Evolutionary conservation across 345 rosid genomes (phyloP).

Genomic region (Brassica rapa): DNA sequence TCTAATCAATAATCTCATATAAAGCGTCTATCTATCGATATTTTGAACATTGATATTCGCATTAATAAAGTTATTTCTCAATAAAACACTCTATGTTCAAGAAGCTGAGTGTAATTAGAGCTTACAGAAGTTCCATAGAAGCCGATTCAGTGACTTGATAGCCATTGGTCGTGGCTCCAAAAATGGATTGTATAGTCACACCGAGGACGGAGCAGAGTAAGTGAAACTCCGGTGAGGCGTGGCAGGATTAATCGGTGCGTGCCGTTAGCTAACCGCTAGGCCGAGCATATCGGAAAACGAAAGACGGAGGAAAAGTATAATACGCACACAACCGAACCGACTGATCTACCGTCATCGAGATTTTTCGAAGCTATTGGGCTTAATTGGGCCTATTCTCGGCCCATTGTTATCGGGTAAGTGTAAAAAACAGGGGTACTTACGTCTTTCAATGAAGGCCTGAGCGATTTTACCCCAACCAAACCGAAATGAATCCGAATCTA

Average conservation of each 20-base stretch:
- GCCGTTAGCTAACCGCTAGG: conserved; percentile 20
- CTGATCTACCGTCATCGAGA: conserved; percentile 6
- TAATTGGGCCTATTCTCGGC: neutral
- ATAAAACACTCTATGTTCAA: neutral
- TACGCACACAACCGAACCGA: neutral
- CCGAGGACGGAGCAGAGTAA: neutral
- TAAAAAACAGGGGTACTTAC: neutral
- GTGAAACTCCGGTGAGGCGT: neutral
- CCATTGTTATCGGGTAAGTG: neutral
- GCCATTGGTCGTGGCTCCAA: conserved; percentile 29
- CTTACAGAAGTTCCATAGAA: conserved; percentile 39
- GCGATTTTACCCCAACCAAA: no score
- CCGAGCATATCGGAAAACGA: conserved; percentile 25
- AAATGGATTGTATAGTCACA: conserved; percentile 1
- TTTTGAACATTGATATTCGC: neutral
- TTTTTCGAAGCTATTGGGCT: neutral
- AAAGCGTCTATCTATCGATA: no score
- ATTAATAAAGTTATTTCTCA: neutral
- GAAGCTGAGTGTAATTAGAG: neutral
- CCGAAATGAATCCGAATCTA: no score
- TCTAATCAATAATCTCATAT: no score
- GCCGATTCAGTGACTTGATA: conserved; percentile 31
- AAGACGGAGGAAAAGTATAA: neutral
- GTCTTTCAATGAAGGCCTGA: no score
- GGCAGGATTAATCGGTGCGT: conserved; percentile 11